phyloP scores from a whole-genome alignment of 805 yeast genomes.

The Pichia ethanolica region DNA sequence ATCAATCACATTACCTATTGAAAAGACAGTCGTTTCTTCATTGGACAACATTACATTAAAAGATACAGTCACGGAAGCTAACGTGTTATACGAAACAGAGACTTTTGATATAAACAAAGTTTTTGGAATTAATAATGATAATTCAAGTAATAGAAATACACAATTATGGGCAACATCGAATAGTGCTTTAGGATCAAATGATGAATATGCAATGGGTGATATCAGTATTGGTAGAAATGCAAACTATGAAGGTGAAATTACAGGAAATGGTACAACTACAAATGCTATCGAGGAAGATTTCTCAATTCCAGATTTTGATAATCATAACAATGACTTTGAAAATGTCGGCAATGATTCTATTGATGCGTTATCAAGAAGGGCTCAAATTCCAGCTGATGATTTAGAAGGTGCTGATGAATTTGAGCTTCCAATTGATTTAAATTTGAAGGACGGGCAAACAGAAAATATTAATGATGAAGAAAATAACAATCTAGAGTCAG shows the following conservation, averaged over 20 bases:
- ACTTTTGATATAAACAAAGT: constrained; percentile 32
- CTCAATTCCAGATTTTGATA: constrained; percentile 17
- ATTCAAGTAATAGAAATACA: constrained; percentile 1
- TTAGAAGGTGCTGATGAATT: constrained; percentile 26
- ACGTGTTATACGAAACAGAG: constrained; percentile 62
- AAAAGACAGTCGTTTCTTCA: constrained; percentile 53
- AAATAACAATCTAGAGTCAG: background rate
- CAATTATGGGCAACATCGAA: constrained; percentile 7
- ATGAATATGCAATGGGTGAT: constrained; percentile 6
- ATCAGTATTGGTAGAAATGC: constrained; percentile 7
- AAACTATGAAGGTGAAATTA: background rate
- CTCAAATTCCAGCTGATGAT: constrained; percentile 25
- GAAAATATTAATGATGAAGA: background rate
- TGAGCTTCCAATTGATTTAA: constrained; percentile 29
- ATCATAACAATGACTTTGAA: constrained; percentile 1
- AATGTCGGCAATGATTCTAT: constrained; percentile 11
- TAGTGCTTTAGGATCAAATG: background rate
- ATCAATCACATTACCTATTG: constrained; percentile 51
- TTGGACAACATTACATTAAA: constrained; percentile 54
- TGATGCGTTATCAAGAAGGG: constrained; percentile 21
- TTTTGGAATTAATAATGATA: constrained; percentile 7
- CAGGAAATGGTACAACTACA: background rate
- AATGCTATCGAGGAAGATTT: background rate
- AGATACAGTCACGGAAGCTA: constrained; percentile 75
- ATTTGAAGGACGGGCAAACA: constrained; percentile 20